These are phyloP conservation scores for Ceratobasidium papillatum DNA, from an alignment of 1,284 basidiomycete genomes.

Conservation along the genomic window DNA sequence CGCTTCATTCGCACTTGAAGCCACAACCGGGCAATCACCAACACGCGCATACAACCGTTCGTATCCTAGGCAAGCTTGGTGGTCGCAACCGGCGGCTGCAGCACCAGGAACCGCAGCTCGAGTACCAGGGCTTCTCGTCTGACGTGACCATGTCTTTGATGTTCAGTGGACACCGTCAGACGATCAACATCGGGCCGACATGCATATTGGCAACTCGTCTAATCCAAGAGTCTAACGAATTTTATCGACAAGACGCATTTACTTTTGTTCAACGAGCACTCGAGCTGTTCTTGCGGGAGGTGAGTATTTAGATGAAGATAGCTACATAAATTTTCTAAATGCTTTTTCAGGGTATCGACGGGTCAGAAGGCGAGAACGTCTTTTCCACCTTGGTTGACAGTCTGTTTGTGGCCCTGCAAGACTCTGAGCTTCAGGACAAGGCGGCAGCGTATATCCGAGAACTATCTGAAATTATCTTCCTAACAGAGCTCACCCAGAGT, in stretches of 20 bases:
- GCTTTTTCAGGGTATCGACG: slow-evolving; percentile 67
- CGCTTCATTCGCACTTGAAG: slow-evolving; percentile 88
- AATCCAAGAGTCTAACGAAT: slow-evolving; percentile 66
- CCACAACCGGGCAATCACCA: slow-evolving; percentile 91
- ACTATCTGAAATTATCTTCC: slow-evolving; percentile 73
- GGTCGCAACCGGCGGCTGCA: slow-evolving; percentile 92
- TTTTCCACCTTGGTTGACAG: slow-evolving; percentile 79
- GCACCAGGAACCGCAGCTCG: slow-evolving; percentile 80
- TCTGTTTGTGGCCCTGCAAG: slow-evolving; percentile 79
- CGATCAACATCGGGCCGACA: slow-evolving; percentile 76
- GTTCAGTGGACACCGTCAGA: slow-evolving; percentile 75
- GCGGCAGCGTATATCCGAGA: slow-evolving; percentile 75
- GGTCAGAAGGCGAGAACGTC: slow-evolving; percentile 77
- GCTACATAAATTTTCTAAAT: slow-evolving; percentile 9
- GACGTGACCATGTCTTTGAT: slow-evolving; percentile 75
- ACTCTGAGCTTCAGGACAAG: slow-evolving; percentile 73
- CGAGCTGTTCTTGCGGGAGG: slow-evolving; percentile 79
- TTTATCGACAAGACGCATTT: slow-evolving; percentile 80
- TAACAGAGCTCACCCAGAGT: slow-evolving; percentile 51
- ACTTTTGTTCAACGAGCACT: slow-evolving; percentile 80
- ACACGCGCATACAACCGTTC: slow-evolving; percentile 94
- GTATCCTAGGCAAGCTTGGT: slow-evolving; percentile 96
- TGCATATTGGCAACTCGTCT: slow-evolving; percentile 76
- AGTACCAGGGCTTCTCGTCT: slow-evolving; percentile 75
- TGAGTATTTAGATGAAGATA: slow-evolving; percentile 52